A percentile compares a stretch with the other conserved stretches of the same genome.
phyloP scores from a whole-genome alignment of 805 yeast species.

The Suhomyces prunicola region DNA sequence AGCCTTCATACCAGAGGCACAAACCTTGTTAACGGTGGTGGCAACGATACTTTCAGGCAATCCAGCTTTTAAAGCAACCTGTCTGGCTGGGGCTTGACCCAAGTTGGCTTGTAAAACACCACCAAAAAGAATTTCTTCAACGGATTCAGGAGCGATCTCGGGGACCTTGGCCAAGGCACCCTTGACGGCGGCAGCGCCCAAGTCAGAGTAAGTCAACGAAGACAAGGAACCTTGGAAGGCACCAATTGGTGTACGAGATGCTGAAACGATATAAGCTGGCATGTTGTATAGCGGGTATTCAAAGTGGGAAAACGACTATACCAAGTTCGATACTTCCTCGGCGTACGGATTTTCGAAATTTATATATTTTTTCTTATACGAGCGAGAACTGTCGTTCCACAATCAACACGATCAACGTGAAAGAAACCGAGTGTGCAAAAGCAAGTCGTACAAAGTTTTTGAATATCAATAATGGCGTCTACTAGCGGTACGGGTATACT shows the following conservation, averaged over 20 bases:
- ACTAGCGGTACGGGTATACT: neutral
- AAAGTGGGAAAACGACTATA: neutral
- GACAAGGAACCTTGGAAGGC: slow-evolving; percentile 85
- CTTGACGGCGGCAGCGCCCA: slow-evolving; percentile 90
- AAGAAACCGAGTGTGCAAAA: neutral
- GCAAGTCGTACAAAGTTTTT: neutral
- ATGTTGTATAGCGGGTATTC: neutral
- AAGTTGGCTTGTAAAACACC: slow-evolving; percentile 88
- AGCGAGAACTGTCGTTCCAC: neutral
- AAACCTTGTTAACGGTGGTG: slow-evolving; percentile 91
- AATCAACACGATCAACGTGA: neutral
- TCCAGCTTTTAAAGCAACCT: slow-evolving; percentile 90
- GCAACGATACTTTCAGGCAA: slow-evolving; percentile 77
- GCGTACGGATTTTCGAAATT: neutral
- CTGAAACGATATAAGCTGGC: slow-evolving; percentile 81
- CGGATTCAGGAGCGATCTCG: slow-evolving; percentile 68
- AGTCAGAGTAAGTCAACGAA: slow-evolving; percentile 72
- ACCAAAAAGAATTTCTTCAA: slow-evolving; percentile 90
- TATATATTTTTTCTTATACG: neutral
- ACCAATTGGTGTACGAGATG: slow-evolving; percentile 95
- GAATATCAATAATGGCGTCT: neutral
- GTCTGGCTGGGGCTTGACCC: slow-evolving; percentile 98
- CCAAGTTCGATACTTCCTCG: neutral
- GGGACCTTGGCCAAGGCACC: slow-evolving; percentile 85
- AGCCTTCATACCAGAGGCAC: slow-evolving; percentile 95